Evolutionary conservation across 2,329 filamentous ascomycete genomes (phyloP).

Genomic region (Fusarium verticillioides): DNA sequence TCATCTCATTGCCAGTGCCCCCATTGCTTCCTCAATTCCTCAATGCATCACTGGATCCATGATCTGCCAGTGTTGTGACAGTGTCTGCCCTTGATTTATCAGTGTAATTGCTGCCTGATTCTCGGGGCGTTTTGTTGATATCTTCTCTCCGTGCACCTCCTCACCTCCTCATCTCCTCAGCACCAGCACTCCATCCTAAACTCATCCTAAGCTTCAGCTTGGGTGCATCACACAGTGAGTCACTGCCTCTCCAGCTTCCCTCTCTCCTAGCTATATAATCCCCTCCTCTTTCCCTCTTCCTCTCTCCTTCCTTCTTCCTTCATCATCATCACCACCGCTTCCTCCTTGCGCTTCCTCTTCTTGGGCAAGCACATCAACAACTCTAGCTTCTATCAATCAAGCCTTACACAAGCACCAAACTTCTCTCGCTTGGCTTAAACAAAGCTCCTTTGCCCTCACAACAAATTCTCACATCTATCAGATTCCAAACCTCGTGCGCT

Average conservation of each 20-base stretch:
- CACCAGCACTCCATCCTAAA: constrained; percentile 8
- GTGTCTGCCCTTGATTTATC: background rate
- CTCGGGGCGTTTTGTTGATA: background rate
- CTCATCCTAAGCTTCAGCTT: background rate
- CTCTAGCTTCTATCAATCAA: constrained; percentile 4
- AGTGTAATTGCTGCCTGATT: background rate
- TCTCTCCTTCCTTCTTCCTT: constrained; percentile 25
- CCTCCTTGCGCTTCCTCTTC: constrained; percentile 6
- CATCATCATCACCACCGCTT: constrained; percentile 14
- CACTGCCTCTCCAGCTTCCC: background rate
- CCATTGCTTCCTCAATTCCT: background rate
- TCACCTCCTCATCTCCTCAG: background rate
- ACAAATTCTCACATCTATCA: constrained; percentile 17
- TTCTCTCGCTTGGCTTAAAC: background rate
- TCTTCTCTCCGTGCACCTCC: background rate
- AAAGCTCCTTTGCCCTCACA: background rate
- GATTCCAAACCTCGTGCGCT: constrained; percentile 6
- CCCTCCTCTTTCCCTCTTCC: constrained; percentile 1
- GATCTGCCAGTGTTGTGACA: background rate
- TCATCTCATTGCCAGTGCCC: constrained; percentile 2
- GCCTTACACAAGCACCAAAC: background rate
- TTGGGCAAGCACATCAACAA: constrained; percentile 13
- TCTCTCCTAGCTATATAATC: constrained; percentile 4
- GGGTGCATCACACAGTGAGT: constrained; percentile 26
- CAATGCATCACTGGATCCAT: background rate